Conservation (phyloP, 305 asterid species). For the Withania somnifera region DNA sequence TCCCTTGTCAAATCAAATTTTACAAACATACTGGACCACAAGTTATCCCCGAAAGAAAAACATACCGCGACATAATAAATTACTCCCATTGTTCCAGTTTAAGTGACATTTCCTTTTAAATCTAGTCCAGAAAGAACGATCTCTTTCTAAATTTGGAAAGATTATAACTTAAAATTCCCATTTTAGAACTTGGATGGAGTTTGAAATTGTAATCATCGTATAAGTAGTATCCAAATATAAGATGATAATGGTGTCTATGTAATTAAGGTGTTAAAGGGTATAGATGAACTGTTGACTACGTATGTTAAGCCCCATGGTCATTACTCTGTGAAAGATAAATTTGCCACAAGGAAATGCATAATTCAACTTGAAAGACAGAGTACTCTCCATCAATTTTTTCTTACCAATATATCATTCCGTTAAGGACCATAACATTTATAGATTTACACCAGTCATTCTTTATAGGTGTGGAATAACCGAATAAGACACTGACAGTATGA, state of each 20-base stretch:
- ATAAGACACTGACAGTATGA: background rate
- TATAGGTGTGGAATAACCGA: background rate
- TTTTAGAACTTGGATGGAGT: background rate
- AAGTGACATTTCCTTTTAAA: background rate
- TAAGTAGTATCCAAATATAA: background rate
- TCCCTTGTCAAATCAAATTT: background rate
- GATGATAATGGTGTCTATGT: background rate
- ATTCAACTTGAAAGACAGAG: background rate
- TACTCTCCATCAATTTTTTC: background rate
- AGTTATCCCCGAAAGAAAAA: background rate
- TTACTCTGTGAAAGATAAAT: background rate
- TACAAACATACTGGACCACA: background rate
- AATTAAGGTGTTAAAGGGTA: background rate
- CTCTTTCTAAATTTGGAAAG: background rate
- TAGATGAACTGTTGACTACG: background rate
- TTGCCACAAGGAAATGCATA: background rate
- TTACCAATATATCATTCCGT: background rate
- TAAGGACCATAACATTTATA: background rate
- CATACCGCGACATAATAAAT: background rate
- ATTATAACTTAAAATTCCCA: background rate
- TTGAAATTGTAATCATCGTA: background rate
- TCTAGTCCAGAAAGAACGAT: background rate
- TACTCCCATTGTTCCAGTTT: background rate
- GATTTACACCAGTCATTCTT: background rate
- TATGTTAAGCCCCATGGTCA: background rate